Evolutionary conservation across 768 basidiomycete species (phyloP), one percentile per base, ranked within the genome.

Genomic region (Leccinum variicolor): DNA sequence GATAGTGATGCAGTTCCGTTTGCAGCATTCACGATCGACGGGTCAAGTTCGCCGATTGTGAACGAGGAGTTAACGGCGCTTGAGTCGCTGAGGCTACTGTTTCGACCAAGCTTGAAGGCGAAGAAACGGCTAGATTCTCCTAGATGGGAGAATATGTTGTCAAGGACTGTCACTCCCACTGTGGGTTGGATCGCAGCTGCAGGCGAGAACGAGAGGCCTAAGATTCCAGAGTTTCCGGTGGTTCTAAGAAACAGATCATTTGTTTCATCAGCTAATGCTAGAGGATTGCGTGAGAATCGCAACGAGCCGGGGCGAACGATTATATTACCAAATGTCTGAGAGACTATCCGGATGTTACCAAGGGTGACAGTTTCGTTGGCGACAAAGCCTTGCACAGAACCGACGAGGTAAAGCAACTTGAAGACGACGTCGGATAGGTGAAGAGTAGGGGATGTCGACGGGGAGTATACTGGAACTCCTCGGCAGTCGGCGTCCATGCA

Each of bases 121-220:
- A 84, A 84, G 71, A 76, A 83, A 25, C 76, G 74, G 31, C 74
- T 55, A 1, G 67, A 56, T 41, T 79, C 79, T 47, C 69, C 62
- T 52, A 82, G 64, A 51, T 72, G 66, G 15, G 76, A 65, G 50
- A 84, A 73, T 25, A 84, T 62, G 60, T 82, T 86, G 52, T 78
- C 72, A 4, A 82, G 72, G 13, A 83, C 50, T 6, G 80, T 77
- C 2, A 63, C 69, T 31, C 85, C 83, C n/a, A 68, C 57, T 0
- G 73, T 76, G 33, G 72, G 59, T 28, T 72, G 64, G 17, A 85
- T 83, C n/a, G 80, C 70, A 3, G 82, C 81, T 29, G 72, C 69
- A 28, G 74, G 67, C 14, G 81, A 70, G 62, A 85, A 84, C 0
- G 78, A 73, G 28, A 86, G 76, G 6, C 85, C 85, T 14, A 83